Evolutionary conservation across 495 filamentous ascomycete genomes (phyloP).

Genomic region (Pyronema domesticum): DNA sequence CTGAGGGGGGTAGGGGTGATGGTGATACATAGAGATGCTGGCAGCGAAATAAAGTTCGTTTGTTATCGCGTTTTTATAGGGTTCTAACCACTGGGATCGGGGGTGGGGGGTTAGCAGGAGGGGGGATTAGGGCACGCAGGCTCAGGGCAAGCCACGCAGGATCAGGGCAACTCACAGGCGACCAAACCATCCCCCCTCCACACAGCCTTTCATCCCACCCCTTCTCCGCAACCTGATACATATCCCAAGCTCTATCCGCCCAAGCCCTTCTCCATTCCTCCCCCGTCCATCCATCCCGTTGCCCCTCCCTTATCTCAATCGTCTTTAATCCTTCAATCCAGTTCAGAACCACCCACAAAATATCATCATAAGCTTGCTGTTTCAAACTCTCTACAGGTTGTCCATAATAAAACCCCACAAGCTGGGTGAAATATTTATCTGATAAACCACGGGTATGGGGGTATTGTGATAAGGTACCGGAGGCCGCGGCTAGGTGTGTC

Average conservation of each 20-base stretch:
- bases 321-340: slow-evolving; percentile 13
- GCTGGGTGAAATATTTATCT: slow-evolving; percentile 59
- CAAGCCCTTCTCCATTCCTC: slow-evolving; percentile 58
- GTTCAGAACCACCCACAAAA: slow-evolving; percentile 48
- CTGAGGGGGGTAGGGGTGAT: slow-evolving; percentile 66
- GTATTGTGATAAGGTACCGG: slow-evolving; percentile 41
- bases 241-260: slow-evolving; percentile 70
- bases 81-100: slow-evolving; percentile 42
- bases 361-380: slow-evolving; percentile 81
- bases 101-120: too few relatives aligned
- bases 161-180: slow-evolving; percentile 30
- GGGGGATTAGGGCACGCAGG: too few relatives aligned
- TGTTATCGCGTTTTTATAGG: slow-evolving; percentile 96
- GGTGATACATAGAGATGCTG: slow-evolving; percentile 74
- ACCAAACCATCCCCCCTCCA: slow-evolving; percentile 87
- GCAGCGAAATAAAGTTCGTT: slow-evolving; percentile 81
- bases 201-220: slow-evolving; percentile 78
- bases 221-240: slow-evolving; percentile 61
- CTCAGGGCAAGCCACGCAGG: background rate
- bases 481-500: slow-evolving; percentile 55
- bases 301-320: slow-evolving; percentile 3
- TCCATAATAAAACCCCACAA: slow-evolving; percentile 64
- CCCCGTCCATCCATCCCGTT: slow-evolving; percentile 49
- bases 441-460: slow-evolving; percentile 23
- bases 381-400: slow-evolving; percentile 63